Evolutionary conservation across 106 monocot species (phyloP).

Genomic region (Acorus calamus): DNA sequence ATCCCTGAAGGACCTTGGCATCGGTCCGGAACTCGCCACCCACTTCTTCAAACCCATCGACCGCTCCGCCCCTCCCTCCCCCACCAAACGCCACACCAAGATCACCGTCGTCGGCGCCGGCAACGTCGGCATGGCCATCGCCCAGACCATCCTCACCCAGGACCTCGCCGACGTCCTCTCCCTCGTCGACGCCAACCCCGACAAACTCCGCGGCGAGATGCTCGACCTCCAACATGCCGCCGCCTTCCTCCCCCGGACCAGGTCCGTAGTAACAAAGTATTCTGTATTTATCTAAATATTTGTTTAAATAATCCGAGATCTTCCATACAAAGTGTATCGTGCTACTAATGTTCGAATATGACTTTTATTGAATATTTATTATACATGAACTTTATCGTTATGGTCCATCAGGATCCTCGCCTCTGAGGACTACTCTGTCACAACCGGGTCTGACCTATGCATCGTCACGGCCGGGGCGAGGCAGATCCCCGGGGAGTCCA

Average conservation of each 20-base stretch:
- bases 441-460: constrained; percentile 53
- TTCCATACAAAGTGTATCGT: too few relatives aligned
- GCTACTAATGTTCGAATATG: too few relatives aligned
- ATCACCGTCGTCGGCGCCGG: constrained; percentile 73
- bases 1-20: constrained; percentile 57
- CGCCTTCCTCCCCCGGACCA: constrained; percentile 68
- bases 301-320: too few relatives aligned
- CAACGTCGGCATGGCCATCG: constrained; percentile 96
- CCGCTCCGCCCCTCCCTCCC: constrained; percentile 9
- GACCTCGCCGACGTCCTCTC: constrained; percentile 71
- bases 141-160: constrained; percentile 81
- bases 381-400: too few relatives aligned
- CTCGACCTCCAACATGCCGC: constrained; percentile 90
- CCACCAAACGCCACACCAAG: constrained; percentile 35
- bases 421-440: constrained; percentile 36
- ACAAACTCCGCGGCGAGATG: constrained; percentile 87
- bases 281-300: too few relatives aligned
- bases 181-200: constrained; percentile 56
- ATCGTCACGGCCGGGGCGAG: constrained; percentile 80
- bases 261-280: too few relatives aligned
- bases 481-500: constrained; percentile 59
- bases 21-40: constrained; percentile 12
- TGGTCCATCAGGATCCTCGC: constrained; percentile 28
- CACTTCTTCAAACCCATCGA: constrained; percentile 41
- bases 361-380: too few relatives aligned